Evolutionary conservation across 306 rosid genomes (phyloP).

Genomic region (Glycyrrhiza uralensis): DNA sequence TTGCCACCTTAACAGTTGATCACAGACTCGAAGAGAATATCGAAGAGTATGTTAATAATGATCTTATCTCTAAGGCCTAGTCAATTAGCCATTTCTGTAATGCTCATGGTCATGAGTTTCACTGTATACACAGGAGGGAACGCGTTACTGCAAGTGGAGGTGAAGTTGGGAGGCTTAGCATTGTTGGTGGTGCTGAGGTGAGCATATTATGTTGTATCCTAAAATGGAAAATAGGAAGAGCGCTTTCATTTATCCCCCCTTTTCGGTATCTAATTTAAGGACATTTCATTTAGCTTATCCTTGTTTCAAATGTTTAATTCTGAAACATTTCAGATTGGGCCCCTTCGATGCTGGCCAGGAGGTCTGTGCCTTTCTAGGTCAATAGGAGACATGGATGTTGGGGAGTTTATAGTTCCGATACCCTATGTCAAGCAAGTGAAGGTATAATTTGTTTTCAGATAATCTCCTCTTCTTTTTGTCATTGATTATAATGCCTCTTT

Average conservation of each 20-base stretch:
- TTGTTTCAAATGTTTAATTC: conserved; percentile 23
- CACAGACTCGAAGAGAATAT: conserved; percentile 92
- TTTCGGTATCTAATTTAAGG: not conserved
- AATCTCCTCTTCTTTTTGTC: not conserved
- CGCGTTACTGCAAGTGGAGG: conserved; percentile 97
- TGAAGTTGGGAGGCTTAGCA: conserved; percentile 94
- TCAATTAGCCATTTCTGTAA: not conserved
- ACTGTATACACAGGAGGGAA: conserved; percentile 61
- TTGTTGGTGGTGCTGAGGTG: conserved; percentile 93
- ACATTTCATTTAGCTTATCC: not conserved
- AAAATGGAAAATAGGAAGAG: not conserved
- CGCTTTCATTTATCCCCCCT: not conserved
- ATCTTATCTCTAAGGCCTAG: not conserved
- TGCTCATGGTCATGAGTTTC: conserved; percentile 7
- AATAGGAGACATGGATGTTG: conserved; percentile 98
- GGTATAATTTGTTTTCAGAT: conserved; percentile 40
- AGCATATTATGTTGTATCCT: conserved; percentile 18
- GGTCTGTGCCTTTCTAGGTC: conserved; percentile 98
- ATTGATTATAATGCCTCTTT: not conserved
- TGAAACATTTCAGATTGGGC: conserved; percentile 75
- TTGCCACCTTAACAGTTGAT: conserved; percentile 83
- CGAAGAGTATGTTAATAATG: conserved; percentile 63
- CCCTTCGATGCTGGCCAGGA: conserved; percentile 99
- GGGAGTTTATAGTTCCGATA: conserved; percentile 90
- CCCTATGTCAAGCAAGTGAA: conserved; percentile 96